phyloP scores from a whole-genome alignment of 768 basidiomycete species.

The Auricularia sp. region DNA sequence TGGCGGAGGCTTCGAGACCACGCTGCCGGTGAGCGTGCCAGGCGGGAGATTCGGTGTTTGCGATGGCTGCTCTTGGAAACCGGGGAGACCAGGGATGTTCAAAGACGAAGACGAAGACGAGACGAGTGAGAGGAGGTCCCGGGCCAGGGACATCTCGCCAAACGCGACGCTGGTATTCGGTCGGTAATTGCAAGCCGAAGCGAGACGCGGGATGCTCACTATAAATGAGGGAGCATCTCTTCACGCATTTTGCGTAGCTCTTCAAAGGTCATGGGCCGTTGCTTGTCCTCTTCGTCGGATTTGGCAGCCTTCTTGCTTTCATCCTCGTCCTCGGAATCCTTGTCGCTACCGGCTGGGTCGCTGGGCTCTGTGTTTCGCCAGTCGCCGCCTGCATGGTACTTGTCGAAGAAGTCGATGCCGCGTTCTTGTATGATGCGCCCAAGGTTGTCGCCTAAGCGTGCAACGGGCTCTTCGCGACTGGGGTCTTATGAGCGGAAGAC shows the following conservation, averaged over 20 bases:
- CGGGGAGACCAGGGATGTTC: background rate
- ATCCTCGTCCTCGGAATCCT: conserved; percentile 21
- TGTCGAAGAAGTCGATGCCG: conserved; percentile 66
- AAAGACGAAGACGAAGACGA: conserved; percentile 27
- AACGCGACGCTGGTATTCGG: conserved; percentile 44
- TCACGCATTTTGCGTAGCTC: conserved; percentile 64
- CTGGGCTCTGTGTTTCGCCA: conserved; percentile 9
- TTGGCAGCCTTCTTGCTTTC: conserved; percentile 21
- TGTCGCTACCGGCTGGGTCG: conserved; percentile 17
- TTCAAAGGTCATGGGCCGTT: conserved; percentile 54
- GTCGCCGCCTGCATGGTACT: conserved; percentile 19
- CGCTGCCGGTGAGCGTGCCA: conserved; percentile 44
- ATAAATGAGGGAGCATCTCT: conserved; percentile 60
- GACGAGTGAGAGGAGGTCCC: conserved; percentile 57
- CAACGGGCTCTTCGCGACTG: conserved; percentile 40
- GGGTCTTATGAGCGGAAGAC: background rate
- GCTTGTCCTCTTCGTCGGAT: conserved; percentile 2
- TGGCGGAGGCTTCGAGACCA: conserved; percentile 53
- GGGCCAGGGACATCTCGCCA: conserved; percentile 72
- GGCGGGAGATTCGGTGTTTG: conserved; percentile 20
- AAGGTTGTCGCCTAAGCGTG: conserved; percentile 54
- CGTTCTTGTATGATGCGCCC: conserved; percentile 63
- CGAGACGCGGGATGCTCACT: conserved; percentile 36
- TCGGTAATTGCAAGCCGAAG: background rate
- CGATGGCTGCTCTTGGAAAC: conserved; percentile 14